Evolutionary conservation across 805 yeast species (phyloP).

Genomic region (Candida dajiaensis): DNA sequence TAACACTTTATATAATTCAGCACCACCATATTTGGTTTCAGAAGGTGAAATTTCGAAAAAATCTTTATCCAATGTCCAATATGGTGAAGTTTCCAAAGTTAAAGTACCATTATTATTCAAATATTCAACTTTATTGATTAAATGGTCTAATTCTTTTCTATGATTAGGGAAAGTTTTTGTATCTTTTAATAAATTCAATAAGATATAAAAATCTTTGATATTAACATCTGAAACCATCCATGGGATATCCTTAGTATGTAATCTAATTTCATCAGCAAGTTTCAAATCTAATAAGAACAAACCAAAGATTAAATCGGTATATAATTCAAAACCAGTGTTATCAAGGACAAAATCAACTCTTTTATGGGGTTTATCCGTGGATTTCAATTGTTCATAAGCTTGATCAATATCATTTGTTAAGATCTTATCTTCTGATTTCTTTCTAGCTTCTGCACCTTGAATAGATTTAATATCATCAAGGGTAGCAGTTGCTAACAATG

Average conservation of each 20-base stretch:
- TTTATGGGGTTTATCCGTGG: conserved; percentile 12
- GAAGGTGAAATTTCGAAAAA: conserved; percentile 61
- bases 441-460: conserved; percentile 86
- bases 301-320: conserved; percentile 69
- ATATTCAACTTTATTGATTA: conserved; percentile 39
- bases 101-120: conserved; percentile 44
- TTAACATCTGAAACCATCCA: conserved; percentile 98
- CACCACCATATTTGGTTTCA: conserved; percentile 53
- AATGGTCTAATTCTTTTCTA: conserved; percentile 39
- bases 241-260: conserved; percentile 88
- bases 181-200: conserved; percentile 52
- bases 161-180: conserved; percentile 42
- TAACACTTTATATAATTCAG: conserved; percentile 55
- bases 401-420: conserved; percentile 64
- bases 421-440: conserved; percentile 73
- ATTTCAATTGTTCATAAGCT: conserved; percentile 52
- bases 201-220: conserved; percentile 65
- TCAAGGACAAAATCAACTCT: conserved; percentile 83
- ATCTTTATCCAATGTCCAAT: conserved; percentile 81
- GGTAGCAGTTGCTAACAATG: conserved; percentile 82
- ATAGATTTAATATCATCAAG: conserved; percentile 84
- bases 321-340: conserved; percentile 89
- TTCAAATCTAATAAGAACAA: conserved; percentile 65
- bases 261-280: conserved; percentile 55
- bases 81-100: conserved; percentile 52